A percentile compares a stretch with the other conserved stretches of the same genome.
Evolutionary conservation across 306 rosid species (phyloP).

Genomic region (Acacia melanoxylon): DNA sequence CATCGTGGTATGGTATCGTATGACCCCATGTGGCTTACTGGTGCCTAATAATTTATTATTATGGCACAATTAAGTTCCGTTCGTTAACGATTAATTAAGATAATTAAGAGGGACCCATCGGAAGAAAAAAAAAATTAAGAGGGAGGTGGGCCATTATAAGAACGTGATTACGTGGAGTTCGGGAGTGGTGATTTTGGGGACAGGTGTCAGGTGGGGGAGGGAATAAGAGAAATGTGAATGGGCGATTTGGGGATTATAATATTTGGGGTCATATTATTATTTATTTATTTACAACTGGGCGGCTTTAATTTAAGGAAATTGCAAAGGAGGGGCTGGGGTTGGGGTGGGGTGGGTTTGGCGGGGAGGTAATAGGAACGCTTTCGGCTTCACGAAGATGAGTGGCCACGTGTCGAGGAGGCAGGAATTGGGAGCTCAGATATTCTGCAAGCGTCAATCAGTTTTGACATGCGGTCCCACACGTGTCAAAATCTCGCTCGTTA

Average conservation of each 20-base stretch:
- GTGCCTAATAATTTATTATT: neutral
- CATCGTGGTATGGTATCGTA: neutral
- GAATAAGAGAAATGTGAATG: neutral
- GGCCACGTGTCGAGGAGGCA: conserved; percentile 41
- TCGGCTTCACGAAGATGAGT: conserved; percentile 34
- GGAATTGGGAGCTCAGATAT: conserved; percentile 33
- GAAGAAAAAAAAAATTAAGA: neutral
- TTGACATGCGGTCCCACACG: conserved; percentile 65
- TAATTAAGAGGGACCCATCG: neutral
- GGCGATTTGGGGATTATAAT: neutral
- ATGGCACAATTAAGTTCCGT: conserved; percentile 5
- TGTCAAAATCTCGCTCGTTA: conserved; percentile 40
- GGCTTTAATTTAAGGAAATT: neutral
- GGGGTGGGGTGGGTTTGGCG: neutral
- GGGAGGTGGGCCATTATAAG: neutral
- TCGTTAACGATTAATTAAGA: neutral
- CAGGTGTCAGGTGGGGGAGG: neutral
- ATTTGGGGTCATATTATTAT: neutral
- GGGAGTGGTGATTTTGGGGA: neutral
- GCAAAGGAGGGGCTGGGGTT: neutral
- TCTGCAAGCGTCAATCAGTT: conserved; percentile 43
- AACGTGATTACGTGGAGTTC: neutral
- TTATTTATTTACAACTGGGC: neutral
- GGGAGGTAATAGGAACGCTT: conserved; percentile 11
- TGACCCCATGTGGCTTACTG: conserved; percentile 1